Conservation (phyloP, 179 eudicot species). For the Carnegiea gigantea region DNA sequence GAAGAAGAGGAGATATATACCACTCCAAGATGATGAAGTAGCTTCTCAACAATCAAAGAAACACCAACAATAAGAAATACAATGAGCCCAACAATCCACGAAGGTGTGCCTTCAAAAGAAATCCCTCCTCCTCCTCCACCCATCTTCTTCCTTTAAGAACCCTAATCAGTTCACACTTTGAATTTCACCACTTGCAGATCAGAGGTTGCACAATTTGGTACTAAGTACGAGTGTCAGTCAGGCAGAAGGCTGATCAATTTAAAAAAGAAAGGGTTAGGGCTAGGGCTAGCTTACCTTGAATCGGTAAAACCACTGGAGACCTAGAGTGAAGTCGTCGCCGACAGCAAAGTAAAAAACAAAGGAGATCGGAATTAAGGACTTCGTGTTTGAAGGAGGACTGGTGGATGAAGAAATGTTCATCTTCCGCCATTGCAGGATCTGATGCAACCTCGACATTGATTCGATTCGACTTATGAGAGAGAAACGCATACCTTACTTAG, state of each 20-base stretch:
- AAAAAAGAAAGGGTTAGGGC: background rate
- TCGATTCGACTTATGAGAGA: background rate
- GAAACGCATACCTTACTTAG: background rate
- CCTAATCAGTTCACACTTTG: background rate
- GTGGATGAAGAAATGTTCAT: background rate
- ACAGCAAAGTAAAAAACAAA: background rate
- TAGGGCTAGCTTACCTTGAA: background rate
- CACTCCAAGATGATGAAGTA: slow-evolving; percentile 1
- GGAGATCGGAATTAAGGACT: background rate
- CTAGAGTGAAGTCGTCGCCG: background rate
- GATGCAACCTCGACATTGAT: background rate
- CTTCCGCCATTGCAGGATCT: slow-evolving; percentile 8
- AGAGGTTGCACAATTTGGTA: background rate
- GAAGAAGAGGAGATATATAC: background rate
- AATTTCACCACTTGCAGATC: slow-evolving; percentile 1
- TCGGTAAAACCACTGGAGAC: background rate
- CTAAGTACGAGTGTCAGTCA: background rate
- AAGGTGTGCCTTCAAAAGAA: background rate
- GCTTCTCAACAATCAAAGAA: slow-evolving; percentile 6
- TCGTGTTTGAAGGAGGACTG: background rate
- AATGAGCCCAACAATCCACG: slow-evolving; percentile 2
- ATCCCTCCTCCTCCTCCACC: background rate
- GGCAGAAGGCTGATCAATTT: background rate
- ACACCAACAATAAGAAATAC: background rate
- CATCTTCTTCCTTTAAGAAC: background rate